Evolutionary conservation across 805 yeast genomes (phyloP), one percentile per base, ranked within the genome.

Genomic region (Candida coleopterorum): DNA sequence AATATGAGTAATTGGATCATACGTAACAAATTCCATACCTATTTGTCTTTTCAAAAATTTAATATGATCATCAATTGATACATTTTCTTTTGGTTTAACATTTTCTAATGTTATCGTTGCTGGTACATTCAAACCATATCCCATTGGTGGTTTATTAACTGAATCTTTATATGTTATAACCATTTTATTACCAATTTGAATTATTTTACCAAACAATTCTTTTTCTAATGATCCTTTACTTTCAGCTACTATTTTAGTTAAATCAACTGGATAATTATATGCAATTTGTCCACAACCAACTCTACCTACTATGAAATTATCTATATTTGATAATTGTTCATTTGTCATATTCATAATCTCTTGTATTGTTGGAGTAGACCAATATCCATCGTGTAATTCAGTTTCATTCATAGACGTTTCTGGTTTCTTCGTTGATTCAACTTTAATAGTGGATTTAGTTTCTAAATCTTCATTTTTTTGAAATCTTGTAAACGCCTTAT

Each of bases 11-110:
- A 79, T 68, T 3, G 88, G 87, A 49, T 84, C 88, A 52, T 81
- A 88, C 4, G 88, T 81, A 10, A 89, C 67, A 53, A 84, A 87
- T 43, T 80, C 79, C 80, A 82, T 86, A 5, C 89, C 95, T 23
- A 49, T 70, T 45, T 70, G 60, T 32, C 63, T 68, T 43, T 75
- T 74, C 34, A 82, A 62, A 35, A 64, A 65, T 32, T 66, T 68
- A 18, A 80, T 69, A 49, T 73, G 74, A 17, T 67, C 56, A 49
- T 70, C 61, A 29, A 68, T 58, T 28, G 74, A 74, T 9, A 60
- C 55, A 18, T 67, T 68, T 18, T 59, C 48, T 16, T 53, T 58
- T 3, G 89, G 87, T 42, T 63, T 75, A 18, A 79, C 67, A 27
- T 72, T 72, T 49, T 81, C 86, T 27, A 84, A 47, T 0, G 85